phyloP scores from a whole-genome alignment of 768 basidiomycete species.

The Mycena amicta region DNA sequence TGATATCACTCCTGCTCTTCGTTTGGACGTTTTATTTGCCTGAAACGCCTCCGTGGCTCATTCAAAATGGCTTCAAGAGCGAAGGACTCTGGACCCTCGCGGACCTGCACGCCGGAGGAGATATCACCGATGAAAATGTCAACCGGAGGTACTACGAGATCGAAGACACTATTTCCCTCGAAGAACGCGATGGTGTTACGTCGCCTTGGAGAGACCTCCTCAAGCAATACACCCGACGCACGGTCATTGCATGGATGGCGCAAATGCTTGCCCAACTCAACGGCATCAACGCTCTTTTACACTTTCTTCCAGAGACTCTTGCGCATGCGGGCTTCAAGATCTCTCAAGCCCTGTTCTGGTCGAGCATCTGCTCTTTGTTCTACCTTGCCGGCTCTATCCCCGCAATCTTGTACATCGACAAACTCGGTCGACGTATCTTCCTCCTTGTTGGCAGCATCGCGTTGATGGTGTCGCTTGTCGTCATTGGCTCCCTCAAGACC shows the following conservation, averaged over 20 bases:
- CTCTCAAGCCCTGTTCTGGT: conserved; percentile 45
- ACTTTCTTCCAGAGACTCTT: conserved; percentile 57
- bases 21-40: conserved; percentile 52
- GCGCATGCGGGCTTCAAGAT: conserved; percentile 52
- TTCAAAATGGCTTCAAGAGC: conserved; percentile 51
- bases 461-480: conserved; percentile 46
- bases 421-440: conserved; percentile 52
- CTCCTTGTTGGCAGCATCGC: conserved; percentile 48
- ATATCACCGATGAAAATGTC: conserved; percentile 44
- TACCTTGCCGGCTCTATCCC: conserved; percentile 55
- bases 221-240: conserved; percentile 50
- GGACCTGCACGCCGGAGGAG: conserved; percentile 58
- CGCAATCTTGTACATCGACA: conserved; percentile 56
- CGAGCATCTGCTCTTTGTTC: conserved; percentile 48
- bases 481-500: conserved; percentile 57
- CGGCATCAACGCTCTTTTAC: conserved; percentile 59
- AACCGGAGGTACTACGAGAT: conserved; percentile 50
- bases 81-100: conserved; percentile 56
- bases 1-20: conserved; percentile 49
- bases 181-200: conserved; percentile 25
- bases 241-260: conserved; percentile 53
- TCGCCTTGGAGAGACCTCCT: conserved; percentile 53
- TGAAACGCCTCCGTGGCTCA: conserved; percentile 56
- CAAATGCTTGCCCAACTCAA: conserved; percentile 61
- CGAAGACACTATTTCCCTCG: conserved; percentile 39